Evolutionary conservation across 768 basidiomycete genomes (phyloP).

Genomic region (Russula lepida): DNA sequence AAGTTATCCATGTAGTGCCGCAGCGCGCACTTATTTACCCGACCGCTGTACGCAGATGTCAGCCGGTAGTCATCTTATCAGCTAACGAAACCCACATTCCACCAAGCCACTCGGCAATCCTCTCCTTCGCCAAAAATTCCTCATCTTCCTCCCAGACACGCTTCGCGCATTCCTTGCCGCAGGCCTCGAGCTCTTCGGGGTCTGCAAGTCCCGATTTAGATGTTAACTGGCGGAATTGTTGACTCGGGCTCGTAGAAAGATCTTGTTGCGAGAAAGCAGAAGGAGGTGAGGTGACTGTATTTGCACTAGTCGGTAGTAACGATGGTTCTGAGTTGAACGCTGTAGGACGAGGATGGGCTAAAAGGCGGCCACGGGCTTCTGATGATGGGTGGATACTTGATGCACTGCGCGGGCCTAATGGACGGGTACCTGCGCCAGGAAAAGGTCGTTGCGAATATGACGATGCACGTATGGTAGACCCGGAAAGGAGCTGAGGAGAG

Average conservation of each 20-base stretch:
- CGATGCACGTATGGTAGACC: slow-evolving; percentile 20
- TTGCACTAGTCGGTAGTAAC: slow-evolving; percentile 48
- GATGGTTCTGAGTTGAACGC: slow-evolving; percentile 84
- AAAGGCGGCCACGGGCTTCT: slow-evolving; percentile 38
- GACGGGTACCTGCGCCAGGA: slow-evolving; percentile 21
- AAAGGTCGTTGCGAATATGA: slow-evolving; percentile 9
- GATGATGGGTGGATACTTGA: slow-evolving; percentile 27
- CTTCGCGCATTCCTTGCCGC: slow-evolving; percentile 64
- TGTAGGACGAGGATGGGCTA: slow-evolving; percentile 59
- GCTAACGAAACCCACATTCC: slow-evolving; percentile 58
- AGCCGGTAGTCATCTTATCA: neutral
- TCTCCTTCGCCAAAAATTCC: slow-evolving; percentile 74
- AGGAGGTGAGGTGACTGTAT: slow-evolving; percentile 26
- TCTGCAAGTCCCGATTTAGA: slow-evolving; percentile 35
- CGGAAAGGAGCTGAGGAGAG: neutral
- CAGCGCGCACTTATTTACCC: slow-evolving; percentile 66
- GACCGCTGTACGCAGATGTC: slow-evolving; percentile 41
- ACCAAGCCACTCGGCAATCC: slow-evolving; percentile 95
- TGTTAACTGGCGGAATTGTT: slow-evolving; percentile 38
- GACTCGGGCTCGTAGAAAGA: slow-evolving; percentile 42
- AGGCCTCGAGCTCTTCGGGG: slow-evolving; percentile 46
- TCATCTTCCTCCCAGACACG: slow-evolving; percentile 85
- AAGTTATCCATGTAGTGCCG: slow-evolving; percentile 81
- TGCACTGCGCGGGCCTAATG: slow-evolving; percentile 22
- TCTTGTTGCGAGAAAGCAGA: slow-evolving; percentile 45